Evolutionary conservation across 2,329 filamentous ascomycete genomes (phyloP), one percentile per base, ranked within the genome.

Genomic region (Trichoderma afroharzianum): DNA sequence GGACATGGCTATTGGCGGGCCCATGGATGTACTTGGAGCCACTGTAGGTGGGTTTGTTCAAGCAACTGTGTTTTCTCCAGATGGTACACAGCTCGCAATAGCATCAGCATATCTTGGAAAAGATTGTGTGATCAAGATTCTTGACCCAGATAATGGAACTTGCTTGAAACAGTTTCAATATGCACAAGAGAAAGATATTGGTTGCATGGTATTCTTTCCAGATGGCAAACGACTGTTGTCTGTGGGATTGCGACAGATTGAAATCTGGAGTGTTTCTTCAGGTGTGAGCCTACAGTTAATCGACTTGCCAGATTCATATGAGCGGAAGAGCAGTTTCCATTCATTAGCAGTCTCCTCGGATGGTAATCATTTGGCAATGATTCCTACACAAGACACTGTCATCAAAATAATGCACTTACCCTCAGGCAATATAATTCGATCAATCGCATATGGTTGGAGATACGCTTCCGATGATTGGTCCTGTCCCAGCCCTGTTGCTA

Each of bases 41-140:
- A 32, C 4, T 6, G 8, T 53, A 6, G 11, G 14, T 18, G 14
- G 36, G 1, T 18, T 5, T 2, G 12, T 55, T 2, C 6, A 4
- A 3, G 14, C n/a, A n/a, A 21, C 26, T 11, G n/a, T 33, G 1
- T 4, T 66, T n/a, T 66, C 30, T 8, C n/a, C 28, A 32, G n/a
- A 66, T 36, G 28, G 28, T 4, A 33, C 14, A 26, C 43, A 36
- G 2, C 28, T 66, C 1, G n/a, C 28, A 33, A 50, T 21, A 33
- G n/a, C 21, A 6, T 36, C 14, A 7, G 3, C 3, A 1, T 26
- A 7, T 0, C 1, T 4, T 6, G 18, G 18, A n/a, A 3, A n/a
- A 21, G 3, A 6, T 2, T 32, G 28, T 1, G 14, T 2, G 1
- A 36, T 64, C 30, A 2, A 3, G 5, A 64, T 50, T 6, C 5